Evolutionary conservation across 2,329 filamentous ascomycete species (phyloP).

Genomic region (Fusarium heterosporum): DNA sequence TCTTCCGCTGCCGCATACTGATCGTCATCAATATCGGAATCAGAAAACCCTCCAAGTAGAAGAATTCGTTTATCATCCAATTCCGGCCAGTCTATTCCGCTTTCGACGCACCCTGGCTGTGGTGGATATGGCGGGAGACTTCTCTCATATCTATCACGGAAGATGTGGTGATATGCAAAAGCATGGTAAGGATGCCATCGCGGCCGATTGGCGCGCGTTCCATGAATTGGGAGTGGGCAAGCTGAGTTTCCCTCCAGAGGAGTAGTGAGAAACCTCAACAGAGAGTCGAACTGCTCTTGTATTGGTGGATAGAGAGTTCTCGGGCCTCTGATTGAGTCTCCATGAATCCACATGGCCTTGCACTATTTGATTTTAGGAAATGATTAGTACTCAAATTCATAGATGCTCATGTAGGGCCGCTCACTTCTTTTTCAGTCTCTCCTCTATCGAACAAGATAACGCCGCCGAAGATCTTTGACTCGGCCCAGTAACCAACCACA

Average conservation of each 20-base stretch:
- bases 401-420: accelerated
- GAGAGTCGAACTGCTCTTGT: constrained; percentile 5
- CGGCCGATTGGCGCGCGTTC: constrained; percentile 9
- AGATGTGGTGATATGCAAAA: constrained; percentile 24
- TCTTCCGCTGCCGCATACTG: constrained; percentile 3
- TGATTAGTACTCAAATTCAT: accelerated
- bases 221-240: constrained; percentile 22
- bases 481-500: constrained; percentile 26
- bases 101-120: neutral
- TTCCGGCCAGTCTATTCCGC: constrained; percentile 20
- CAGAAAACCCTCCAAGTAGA: neutral
- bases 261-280: constrained; percentile 3
- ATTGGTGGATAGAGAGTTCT: constrained; percentile 26
- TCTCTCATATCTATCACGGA: constrained; percentile 24
- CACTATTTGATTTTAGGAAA: neutral
- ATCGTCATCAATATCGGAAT: neutral
- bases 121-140: neutral
- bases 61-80: neutral
- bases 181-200: constrained; percentile 30
- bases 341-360: constrained; percentile 24
- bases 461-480: constrained; percentile 22
- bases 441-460: constrained; percentile 26
- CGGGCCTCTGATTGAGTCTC: neutral
- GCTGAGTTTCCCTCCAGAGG: accelerated
- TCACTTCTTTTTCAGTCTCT: constrained; percentile 15